Evolutionary conservation across 1,139 yeast species (phyloP), one percentile per base, ranked within the genome.

Genomic region (Taphrina confusa): DNA sequence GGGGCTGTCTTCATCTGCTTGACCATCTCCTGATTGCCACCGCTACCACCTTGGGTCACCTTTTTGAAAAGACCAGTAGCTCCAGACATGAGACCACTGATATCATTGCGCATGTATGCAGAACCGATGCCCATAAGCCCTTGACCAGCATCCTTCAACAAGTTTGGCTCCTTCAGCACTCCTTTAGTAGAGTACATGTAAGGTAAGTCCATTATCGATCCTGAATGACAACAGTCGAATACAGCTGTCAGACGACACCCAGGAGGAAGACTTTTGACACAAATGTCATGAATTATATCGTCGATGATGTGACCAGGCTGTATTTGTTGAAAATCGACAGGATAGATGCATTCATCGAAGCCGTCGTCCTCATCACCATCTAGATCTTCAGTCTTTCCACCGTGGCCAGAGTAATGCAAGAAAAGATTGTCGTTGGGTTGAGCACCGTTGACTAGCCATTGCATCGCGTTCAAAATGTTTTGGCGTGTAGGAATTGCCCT

Each of bases 291-390:
- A 81, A 91, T 81, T 34, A 82, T 80, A 73, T 91, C 97, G 72
- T 91, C 97, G 4, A 84, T 80, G 61, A 91, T 81, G 62, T 84
- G 85, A 1, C 95, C 95, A 1, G 58, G 58, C 16, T 42, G 57
- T 3, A 78, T 78, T 16, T 72, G 75, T 72, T 89, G 81, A 72
- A 85, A 90, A 74, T 91, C 97, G 37, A 91, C 82, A 0, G 97
- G 97, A 69, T 90, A 91, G 63, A 91, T 86, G 45, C 87, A 89
- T 70, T 90, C 96, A 72, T 91, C 97, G 67, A 73, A 80, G 0
- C 97, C 97, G 69, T 85, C 90, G 25, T 84, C 94, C 72, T 91
- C 97, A 70, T 91, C 97, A 22, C 96, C 96, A 69, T 87, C 87
- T 57, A 76, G 71, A 72, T 91, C 97, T 62, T 78, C 75, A 8